Evolutionary conservation across 2,329 filamentous ascomycete species (phyloP).

Genomic region (Didymella exigua): DNA sequence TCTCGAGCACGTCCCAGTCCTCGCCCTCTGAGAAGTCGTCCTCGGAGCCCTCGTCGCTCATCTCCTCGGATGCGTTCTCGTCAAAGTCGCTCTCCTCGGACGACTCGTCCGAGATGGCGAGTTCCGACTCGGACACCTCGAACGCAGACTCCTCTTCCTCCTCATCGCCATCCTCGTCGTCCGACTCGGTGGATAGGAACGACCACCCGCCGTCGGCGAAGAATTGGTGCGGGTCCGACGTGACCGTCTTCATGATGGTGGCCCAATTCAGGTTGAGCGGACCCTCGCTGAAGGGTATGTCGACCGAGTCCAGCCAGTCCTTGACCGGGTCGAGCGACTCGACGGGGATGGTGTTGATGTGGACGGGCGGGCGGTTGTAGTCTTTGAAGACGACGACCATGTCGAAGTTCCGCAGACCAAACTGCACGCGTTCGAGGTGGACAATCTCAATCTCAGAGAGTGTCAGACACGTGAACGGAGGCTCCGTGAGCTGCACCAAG

Average conservation of each 20-base stretch:
- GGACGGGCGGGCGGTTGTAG: conserved; percentile 84
- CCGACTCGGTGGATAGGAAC: conserved; percentile 86
- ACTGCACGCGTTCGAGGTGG: conserved; percentile 92
- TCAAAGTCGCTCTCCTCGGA: conserved; percentile 93
- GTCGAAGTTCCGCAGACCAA: conserved; percentile 98
- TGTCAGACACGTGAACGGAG: conserved; percentile 94
- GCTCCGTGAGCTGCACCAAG: conserved; percentile 93
- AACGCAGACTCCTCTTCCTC: conserved; percentile 91
- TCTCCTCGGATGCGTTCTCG: conserved; percentile 83
- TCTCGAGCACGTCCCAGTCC: conserved; percentile 93
- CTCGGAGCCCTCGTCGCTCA: conserved; percentile 66
- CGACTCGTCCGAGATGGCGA: conserved; percentile 73
- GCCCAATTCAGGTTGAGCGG: conserved; percentile 98
- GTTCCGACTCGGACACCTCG: conserved; percentile 84
- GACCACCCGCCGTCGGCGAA: conserved; percentile 95
- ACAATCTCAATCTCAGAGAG: conserved; percentile 96
- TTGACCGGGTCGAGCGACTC: conserved; percentile 94
- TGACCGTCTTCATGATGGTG: conserved; percentile 99
- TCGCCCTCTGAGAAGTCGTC: conserved; percentile 68
- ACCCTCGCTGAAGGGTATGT: conserved; percentile 92
- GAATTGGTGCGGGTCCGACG: conserved; percentile 90
- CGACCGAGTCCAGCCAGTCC: conserved; percentile 94
- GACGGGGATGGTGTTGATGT: conserved; percentile 98
- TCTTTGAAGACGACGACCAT: conserved; percentile 99
- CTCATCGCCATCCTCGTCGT: conserved; percentile 76